phyloP scores from a whole-genome alignment of 805 yeast genomes.

The Nematodospora valgi region DNA sequence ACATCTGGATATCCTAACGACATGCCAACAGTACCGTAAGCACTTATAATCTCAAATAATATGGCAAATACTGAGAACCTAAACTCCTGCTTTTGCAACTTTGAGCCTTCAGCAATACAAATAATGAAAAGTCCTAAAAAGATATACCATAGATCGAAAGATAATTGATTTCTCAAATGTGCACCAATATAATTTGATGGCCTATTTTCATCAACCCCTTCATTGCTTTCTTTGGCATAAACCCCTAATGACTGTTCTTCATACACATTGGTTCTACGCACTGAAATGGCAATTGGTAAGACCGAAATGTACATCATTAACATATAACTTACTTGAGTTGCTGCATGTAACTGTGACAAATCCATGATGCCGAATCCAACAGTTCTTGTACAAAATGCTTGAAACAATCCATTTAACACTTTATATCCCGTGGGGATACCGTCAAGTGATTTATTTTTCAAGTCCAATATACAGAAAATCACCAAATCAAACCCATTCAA shows the following conservation, averaged over 20 bases:
- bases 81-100: constrained; percentile 41
- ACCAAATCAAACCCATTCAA: constrained; percentile 78
- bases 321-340: constrained; percentile 89
- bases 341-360: constrained; percentile 72
- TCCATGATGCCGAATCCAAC: constrained; percentile 84
- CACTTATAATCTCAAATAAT: constrained; percentile 86
- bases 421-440: constrained; percentile 63
- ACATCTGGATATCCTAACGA: constrained; percentile 77
- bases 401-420: constrained; percentile 80
- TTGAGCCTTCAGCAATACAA: constrained; percentile 79
- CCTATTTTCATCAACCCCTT: constrained; percentile 35
- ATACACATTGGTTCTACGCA: constrained; percentile 94
- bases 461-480: constrained; percentile 75
- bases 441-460: constrained; percentile 49
- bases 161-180: constrained; percentile 87
- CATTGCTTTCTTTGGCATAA: constrained; percentile 41
- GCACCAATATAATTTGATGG: constrained; percentile 70
- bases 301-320: constrained; percentile 99
- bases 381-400: constrained; percentile 89
- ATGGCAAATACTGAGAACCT: constrained; percentile 67
- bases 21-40: constrained; percentile 95
- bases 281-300: constrained; percentile 91
- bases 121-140: constrained; percentile 81
- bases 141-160: constrained; percentile 93
- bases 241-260: constrained; percentile 97